Evolutionary conservation across 129 eudicot genomes (phyloP).

Genomic region (Flaveria ramosissima): DNA sequence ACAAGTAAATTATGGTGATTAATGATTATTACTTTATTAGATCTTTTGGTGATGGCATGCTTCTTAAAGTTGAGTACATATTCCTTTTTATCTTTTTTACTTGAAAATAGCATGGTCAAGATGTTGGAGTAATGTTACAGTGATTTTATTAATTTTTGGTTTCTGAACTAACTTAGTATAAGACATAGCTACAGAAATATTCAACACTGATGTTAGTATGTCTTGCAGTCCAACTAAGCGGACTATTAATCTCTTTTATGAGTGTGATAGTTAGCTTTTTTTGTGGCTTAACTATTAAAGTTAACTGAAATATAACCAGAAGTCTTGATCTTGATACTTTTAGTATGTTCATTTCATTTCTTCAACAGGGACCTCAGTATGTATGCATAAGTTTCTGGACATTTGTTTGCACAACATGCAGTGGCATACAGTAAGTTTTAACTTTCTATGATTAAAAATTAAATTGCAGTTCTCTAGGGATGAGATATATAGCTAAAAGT

Average conservation of each 20-base stretch:
- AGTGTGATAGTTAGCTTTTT: not conserved
- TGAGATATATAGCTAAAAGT: not conserved
- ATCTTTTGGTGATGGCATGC: slow-evolving; percentile 22
- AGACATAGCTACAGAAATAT: slow-evolving; percentile 3
- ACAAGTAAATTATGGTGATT: not conserved
- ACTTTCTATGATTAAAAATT: slow-evolving; percentile 2
- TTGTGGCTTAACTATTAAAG: slow-evolving; percentile 8
- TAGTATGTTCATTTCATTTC: slow-evolving; percentile 24
- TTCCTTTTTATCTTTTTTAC: not conserved
- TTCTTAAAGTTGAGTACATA: slow-evolving; percentile 20
- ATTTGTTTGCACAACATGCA: slow-evolving; percentile 49
- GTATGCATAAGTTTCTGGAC: slow-evolving; percentile 48
- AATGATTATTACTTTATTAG: not conserved
- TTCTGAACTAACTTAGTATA: not conserved
- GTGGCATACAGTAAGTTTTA: slow-evolving; percentile 46
- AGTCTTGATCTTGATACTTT: slow-evolving; percentile 4
- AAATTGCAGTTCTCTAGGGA: not conserved
- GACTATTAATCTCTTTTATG: not conserved
- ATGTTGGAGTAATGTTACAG: slow-evolving; percentile 14
- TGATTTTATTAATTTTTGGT: slow-evolving; percentile 6
- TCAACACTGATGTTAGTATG: not conserved
- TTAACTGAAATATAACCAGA: slow-evolving; percentile 8
- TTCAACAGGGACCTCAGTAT: slow-evolving; percentile 47
- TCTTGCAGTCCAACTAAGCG: not conserved
- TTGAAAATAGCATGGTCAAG: not conserved